phyloP scores from a whole-genome alignment of 2,329 filamentous ascomycete genomes.

The Aspergillus sp. region DNA sequence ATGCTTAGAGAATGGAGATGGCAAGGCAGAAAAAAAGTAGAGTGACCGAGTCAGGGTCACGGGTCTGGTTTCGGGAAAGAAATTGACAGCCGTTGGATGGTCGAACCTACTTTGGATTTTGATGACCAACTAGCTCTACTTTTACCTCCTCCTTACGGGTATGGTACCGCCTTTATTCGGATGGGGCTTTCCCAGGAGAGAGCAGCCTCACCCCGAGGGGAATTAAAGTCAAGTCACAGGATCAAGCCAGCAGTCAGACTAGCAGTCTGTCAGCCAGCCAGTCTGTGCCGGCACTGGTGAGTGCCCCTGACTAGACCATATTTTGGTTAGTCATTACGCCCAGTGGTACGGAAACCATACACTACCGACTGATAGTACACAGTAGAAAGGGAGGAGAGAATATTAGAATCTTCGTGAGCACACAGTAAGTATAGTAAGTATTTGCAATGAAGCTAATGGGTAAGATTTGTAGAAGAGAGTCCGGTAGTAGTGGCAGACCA shows the following conservation, averaged over 20 bases:
- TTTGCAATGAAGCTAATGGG: too few relatives aligned
- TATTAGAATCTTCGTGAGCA: too few relatives aligned
- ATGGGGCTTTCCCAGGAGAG: neutral
- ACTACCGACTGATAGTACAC: neutral
- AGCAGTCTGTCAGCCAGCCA: neutral
- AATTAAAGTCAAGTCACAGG: neutral
- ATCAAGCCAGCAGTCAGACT: neutral
- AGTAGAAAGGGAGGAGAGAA: too few relatives aligned
- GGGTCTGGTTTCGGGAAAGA: neutral
- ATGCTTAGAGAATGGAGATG: neutral
- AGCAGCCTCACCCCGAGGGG: neutral
- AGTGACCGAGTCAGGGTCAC: neutral
- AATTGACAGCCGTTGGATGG: conserved; percentile 8
- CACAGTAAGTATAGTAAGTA: too few relatives aligned
- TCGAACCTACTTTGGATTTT: neutral
- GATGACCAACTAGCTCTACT: too few relatives aligned
- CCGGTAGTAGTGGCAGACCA: neutral
- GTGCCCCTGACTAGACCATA: conserved; percentile 21
- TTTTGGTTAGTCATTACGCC: neutral
- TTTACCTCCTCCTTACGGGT: neutral
- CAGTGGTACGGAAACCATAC: neutral
- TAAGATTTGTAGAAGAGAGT: too few relatives aligned
- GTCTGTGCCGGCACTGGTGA: neutral
- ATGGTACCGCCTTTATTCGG: neutral
- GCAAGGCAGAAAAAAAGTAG: too few relatives aligned